Percentiles rank a stretch among this genome's conserved stretches.
Evolutionary conservation across 495 filamentous ascomycete genomes (phyloP).

Genomic region (Bacidia rubella): DNA sequence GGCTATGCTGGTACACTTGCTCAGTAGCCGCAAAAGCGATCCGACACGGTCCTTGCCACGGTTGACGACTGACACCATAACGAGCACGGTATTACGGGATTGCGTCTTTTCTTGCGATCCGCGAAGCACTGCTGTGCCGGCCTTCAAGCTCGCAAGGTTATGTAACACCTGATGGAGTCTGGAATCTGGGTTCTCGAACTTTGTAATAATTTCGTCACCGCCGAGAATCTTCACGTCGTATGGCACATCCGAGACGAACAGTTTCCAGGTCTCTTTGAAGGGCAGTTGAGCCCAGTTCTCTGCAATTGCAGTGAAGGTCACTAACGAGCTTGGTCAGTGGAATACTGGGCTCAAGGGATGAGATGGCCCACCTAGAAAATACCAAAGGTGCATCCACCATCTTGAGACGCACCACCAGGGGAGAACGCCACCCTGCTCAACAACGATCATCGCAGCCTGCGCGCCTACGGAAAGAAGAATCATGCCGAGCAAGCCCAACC

Average conservation of each 20-base stretch:
- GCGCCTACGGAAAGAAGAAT: conserved; percentile 5
- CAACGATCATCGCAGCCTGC: conserved; percentile 10
- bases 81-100: not conserved
- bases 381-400: conserved; percentile 15
- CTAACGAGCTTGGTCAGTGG: not conserved
- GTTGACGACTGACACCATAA: conserved; percentile 2
- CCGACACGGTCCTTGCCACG: not conserved
- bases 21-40: conserved; percentile 2
- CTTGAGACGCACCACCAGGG: conserved; percentile 2
- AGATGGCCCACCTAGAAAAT: conserved; percentile 7
- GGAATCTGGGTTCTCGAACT: not conserved
- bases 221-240: conserved; percentile 2
- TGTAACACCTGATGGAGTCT: not conserved
- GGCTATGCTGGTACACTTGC: conserved; percentile 5
- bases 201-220: not conserved
- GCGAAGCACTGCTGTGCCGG: not conserved
- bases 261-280: conserved; percentile 11
- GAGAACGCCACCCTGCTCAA: conserved; percentile 11
- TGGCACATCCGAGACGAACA: conserved; percentile 7
- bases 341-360: not conserved
- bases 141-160: not conserved
- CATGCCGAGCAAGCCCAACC: conserved; percentile 9
- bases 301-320: not conserved
- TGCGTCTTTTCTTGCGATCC: conserved; percentile 1
- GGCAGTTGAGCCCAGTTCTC: conserved; percentile 9